Percentiles rank a stretch among this genome's conserved stretches.
These are phyloP conservation scores for Neckera pumila DNA, from an alignment of 225 moss, liverwort and hornwort species.

Conservation along the genomic window DNA sequence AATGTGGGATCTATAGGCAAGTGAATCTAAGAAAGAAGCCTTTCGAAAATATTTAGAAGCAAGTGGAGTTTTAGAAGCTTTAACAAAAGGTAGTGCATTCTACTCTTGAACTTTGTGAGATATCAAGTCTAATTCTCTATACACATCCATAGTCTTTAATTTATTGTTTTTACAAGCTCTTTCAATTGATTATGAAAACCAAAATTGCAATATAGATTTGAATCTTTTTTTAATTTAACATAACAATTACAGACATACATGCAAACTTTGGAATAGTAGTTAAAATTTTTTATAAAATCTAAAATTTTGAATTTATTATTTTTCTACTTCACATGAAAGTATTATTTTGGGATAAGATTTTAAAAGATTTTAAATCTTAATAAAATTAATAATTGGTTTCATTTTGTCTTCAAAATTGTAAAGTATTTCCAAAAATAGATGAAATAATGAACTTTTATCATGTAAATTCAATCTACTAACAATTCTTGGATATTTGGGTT, in stretches of 20 bases:
- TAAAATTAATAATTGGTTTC: too few species aligned
- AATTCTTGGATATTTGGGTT: neutral
- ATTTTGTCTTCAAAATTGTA: neutral
- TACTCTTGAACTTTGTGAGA: constrained; percentile 8
- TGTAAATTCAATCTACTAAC: neutral
- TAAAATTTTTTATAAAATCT: neutral
- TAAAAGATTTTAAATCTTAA: too few species aligned
- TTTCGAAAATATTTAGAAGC: constrained; percentile 91
- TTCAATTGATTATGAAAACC: too few species aligned
- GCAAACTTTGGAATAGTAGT: neutral
- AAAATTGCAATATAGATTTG: neutral
- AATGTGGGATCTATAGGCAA: constrained; percentile 31
- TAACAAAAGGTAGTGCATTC: constrained; percentile 63
- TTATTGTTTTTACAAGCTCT: neutral
- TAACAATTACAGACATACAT: too few species aligned
- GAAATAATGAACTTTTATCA: neutral
- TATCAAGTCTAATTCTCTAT: neutral
- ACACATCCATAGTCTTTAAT: neutral
- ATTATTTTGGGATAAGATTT: neutral
- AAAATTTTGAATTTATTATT: neutral
- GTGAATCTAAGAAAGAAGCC: constrained; percentile 94
- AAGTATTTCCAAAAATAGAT: neutral
- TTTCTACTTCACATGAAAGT: neutral
- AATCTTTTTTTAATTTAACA: neutral
- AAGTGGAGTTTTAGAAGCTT: constrained; percentile 77